These are phyloP conservation scores for Cafeteria roenbergensis DNA, from an alignment of 108 stramenopile genomes.

Conservation along the genomic window DNA sequence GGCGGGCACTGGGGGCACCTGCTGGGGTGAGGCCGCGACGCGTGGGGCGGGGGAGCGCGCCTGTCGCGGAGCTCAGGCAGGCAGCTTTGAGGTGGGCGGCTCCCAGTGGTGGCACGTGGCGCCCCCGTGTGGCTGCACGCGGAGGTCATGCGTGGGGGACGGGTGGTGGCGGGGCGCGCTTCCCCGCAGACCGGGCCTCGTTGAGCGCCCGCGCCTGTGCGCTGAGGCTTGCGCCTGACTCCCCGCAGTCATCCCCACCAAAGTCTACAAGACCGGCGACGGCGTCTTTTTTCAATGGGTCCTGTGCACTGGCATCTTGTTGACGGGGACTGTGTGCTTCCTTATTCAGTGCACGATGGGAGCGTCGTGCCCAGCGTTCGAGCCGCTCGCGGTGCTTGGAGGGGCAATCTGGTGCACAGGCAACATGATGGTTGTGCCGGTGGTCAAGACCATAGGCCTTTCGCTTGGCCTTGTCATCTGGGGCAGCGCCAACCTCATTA, in stretches of 20 bases:
- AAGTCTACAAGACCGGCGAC: constrained; percentile 17
- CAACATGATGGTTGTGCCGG: constrained; percentile 18
- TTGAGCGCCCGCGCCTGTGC: background rate
- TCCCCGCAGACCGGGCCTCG: background rate
- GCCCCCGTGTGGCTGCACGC: too few relatives aligned
- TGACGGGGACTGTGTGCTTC: background rate
- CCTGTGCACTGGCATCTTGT: constrained; percentile 2
- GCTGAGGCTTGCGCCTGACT: background rate
- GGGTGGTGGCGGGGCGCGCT: too few relatives aligned
- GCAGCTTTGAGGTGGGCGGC: too few relatives aligned
- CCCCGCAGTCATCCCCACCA: constrained; percentile 11
- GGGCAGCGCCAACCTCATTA: constrained; percentile 23
- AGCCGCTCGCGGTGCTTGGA: constrained; percentile 19
- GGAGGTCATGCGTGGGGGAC: too few relatives aligned
- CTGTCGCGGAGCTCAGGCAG: too few relatives aligned
- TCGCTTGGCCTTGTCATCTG: constrained; percentile 23
- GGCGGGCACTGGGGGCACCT: too few relatives aligned
- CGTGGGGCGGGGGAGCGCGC: too few relatives aligned
- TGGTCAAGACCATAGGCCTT: constrained; percentile 20
- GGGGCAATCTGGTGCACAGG: constrained; percentile 28
- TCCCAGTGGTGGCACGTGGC: too few relatives aligned
- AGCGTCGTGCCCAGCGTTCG: constrained; percentile 8
- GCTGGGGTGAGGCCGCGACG: too few relatives aligned
- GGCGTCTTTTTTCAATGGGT: constrained; percentile 21
- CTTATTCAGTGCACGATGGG: constrained; percentile 1